Evolutionary conservation across 2,329 filamentous ascomycete species (phyloP), one percentile per base, ranked within the genome.

Genomic region (Neurospora sp.): DNA sequence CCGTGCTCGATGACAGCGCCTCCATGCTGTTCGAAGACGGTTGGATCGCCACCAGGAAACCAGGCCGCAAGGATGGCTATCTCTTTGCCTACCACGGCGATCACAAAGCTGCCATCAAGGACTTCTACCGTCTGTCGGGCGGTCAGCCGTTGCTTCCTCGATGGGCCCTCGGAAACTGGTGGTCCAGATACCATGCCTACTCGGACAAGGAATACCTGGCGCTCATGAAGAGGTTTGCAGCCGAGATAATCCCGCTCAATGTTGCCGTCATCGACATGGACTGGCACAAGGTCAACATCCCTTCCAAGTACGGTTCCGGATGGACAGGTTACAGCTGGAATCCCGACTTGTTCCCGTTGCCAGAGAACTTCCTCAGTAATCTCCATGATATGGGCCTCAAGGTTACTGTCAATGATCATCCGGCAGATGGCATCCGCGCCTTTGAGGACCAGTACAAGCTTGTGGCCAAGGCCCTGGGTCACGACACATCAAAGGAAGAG

Each of bases 241-340:
- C 78, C 9, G 78, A 85, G 33, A 77, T 81, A 0, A 82, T 90
- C 7, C 88, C 88, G 0, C 78, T 90, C 43, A 85, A 83, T 5
- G 86, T 89, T 6, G 87, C 84, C 1, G 86, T 90, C 0, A 77
- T 90, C 3, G 88, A 90, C 74, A 90, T 90, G 87, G 88, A 90
- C 76, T 90, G 88, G 88, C 88, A 90, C 77, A 76, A 84, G 62
- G 86, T 89, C 0, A 76, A 84, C 11, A 77, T 82, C 7, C 76
- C 77, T 11, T 77, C 80, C 68, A 82, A 76, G 52, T 75, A 74
- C 62, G 73, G 73, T n/a, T 72, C 82, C n/a, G 86, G 86, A 19
- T 88, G 85, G 84, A 88, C 86, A 0, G 88, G 88, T 1, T 90
- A 90, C 73, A 87, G 84, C 1, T 90, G 87, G 88, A 85, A 90